A percentile compares a stretch with the other conserved stretches of the same genome.
Conservation (phyloP, 768 basidiomycete species). For the Mycena vitilis region DNA sequence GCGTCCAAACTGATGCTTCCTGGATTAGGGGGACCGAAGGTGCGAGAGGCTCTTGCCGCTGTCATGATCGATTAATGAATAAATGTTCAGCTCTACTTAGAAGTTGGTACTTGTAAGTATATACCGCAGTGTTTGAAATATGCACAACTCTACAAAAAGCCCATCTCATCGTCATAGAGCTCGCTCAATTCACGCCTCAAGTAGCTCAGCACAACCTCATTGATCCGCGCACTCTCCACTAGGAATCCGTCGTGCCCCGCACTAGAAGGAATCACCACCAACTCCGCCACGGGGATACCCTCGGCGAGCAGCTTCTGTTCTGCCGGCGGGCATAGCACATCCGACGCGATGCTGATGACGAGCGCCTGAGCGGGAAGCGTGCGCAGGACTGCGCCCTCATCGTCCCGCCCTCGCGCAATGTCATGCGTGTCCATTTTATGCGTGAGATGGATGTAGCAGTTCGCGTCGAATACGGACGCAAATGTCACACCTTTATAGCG, state of each 20-base stretch:
- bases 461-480: slow-evolving; percentile 93
- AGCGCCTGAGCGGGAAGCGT: slow-evolving; percentile 81
- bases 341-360: slow-evolving; percentile 91
- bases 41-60: too few species aligned
- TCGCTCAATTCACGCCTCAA: slow-evolving; percentile 78
- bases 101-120: too few species aligned
- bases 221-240: slow-evolving; percentile 95
- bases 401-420: slow-evolving; percentile 72
- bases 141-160: too few species aligned
- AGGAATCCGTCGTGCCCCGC: slow-evolving; percentile 98
- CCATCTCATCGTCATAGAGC: slow-evolving; percentile 57
- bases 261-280: slow-evolving; percentile 84
- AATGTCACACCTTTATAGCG: slow-evolving; percentile 98
- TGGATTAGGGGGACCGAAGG: too few species aligned
- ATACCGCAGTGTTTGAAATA: too few species aligned
- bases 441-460: slow-evolving; percentile 86
- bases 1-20: too few species aligned
- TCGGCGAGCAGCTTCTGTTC: slow-evolving; percentile 89
- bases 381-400: slow-evolving; percentile 58
- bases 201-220: slow-evolving; percentile 77
- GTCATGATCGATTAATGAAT: too few species aligned
- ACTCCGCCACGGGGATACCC: slow-evolving; percentile 80
- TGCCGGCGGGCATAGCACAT: slow-evolving; percentile 91
- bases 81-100: too few species aligned
- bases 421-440: slow-evolving; percentile 97